Percentiles rank a stretch among this genome's conserved stretches.
phyloP scores from a whole-genome alignment of 1,139 yeast species.

The Protomyces arabidopsidicola region DNA sequence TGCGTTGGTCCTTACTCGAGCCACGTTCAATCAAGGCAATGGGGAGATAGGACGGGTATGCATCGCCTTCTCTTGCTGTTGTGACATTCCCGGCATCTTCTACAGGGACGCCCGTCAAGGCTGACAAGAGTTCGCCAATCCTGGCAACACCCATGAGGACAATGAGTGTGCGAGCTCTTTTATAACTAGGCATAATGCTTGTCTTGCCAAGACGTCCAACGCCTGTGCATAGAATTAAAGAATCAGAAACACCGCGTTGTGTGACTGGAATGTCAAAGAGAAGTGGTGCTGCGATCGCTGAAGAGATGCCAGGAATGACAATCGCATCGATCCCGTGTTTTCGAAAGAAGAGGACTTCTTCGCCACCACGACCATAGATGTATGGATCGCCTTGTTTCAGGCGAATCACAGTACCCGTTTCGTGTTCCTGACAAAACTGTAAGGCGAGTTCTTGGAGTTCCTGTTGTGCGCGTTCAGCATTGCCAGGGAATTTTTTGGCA shows the following conservation, averaged over 20 bases:
- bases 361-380: slow-evolving; percentile 95
- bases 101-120: slow-evolving; percentile 39
- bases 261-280: slow-evolving; percentile 83
- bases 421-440: slow-evolving; percentile 46
- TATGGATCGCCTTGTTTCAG: slow-evolving; percentile 97
- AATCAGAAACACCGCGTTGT: slow-evolving; percentile 88
- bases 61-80: slow-evolving; percentile 42
- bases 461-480: slow-evolving; percentile 89
- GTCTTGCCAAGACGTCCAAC: slow-evolving; percentile 84
- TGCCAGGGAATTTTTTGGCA: slow-evolving; percentile 93
- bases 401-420: slow-evolving; percentile 63
- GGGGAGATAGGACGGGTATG: slow-evolving; percentile 71
- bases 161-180: slow-evolving; percentile 68
- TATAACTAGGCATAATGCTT: slow-evolving; percentile 74
- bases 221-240: slow-evolving; percentile 88
- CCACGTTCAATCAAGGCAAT: slow-evolving; percentile 88
- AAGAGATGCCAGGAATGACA: slow-evolving; percentile 84
- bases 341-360: slow-evolving; percentile 68
- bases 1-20: slow-evolving; percentile 86
- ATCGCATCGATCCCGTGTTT: slow-evolving; percentile 62
- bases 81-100: not conserved
- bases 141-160: slow-evolving; percentile 90
- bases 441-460: slow-evolving; percentile 72
- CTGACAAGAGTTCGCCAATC: slow-evolving; percentile 60
- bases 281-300: slow-evolving; percentile 88